These are phyloP conservation scores for Luffa aegyptiaca DNA, from an alignment of 306 rosid genomes.

Conservation along the genomic window DNA sequence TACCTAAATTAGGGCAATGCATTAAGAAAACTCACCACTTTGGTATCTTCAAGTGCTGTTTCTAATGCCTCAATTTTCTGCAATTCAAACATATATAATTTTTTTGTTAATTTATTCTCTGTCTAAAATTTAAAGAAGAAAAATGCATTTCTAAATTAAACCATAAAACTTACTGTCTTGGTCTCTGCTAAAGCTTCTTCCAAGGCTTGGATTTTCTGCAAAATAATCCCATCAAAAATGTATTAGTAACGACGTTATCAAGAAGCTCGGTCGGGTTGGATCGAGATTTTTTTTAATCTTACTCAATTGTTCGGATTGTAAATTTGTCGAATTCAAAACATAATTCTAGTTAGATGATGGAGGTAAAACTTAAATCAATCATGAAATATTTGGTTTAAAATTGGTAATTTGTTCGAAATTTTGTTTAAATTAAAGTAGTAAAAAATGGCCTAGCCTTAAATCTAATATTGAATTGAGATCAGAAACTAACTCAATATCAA, in stretches of 20 bases:
- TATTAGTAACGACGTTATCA: background rate
- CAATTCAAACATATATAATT: background rate
- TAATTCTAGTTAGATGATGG: no score
- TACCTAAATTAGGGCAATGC: background rate
- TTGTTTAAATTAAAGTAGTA: no score
- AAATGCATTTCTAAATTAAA: background rate
- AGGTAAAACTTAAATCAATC: no score
- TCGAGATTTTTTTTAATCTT: background rate
- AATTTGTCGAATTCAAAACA: background rate
- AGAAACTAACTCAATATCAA: no score
- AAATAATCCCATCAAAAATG: slow-evolving; percentile 20
- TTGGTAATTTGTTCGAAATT: no score
- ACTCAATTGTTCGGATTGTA: background rate
- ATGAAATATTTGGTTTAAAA: no score
- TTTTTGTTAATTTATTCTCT: background rate
- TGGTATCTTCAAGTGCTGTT: slow-evolving; percentile 48
- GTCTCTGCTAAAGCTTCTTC: slow-evolving; percentile 50
- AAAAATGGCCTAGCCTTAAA: no score
- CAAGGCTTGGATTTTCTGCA: slow-evolving; percentile 38
- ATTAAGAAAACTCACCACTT: slow-evolving; percentile 37
- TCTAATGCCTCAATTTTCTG: slow-evolving; percentile 79
- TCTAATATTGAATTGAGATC: no score
- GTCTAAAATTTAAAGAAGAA: background rate
- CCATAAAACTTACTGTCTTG: slow-evolving; percentile 38
- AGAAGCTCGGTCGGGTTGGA: background rate